Base-by-base conservation (phyloP, 495 filamentous ascomycete species). In the Penicillium pancosmium region DNA sequence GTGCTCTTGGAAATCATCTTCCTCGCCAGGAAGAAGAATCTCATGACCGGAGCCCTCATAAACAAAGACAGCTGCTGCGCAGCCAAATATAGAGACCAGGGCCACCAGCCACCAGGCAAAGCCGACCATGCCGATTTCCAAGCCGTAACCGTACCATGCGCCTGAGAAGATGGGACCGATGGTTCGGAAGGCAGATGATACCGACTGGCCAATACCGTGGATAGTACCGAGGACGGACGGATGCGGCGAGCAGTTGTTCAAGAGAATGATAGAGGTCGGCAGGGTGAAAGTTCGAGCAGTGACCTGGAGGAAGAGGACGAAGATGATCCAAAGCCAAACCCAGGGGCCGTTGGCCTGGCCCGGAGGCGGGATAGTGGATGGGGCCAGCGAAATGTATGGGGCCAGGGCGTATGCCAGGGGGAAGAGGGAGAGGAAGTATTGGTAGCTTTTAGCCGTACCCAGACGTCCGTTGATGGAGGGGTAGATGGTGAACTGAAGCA, bases 181-280 rank as follows among this genome's bases (percentile, higher is more conserved):
- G 4, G 91, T 91, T 40, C 91, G 80, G 46, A 87, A 86, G 25
- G 85, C 82, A 36, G 82, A 86, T 36, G 82, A 87, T 9, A 88
- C 88, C 60, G 82, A 90, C 73, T 92, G 88, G 10, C 85, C 91
- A 19, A 93, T 81, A 5, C 91, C 91, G 72, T 96, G 91, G 34
- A 94, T 82, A 2, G 90, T 92, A 1, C 90, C 89, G 10, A 96
- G 79, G 6, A 93, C 90, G 27, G 82, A 86, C 0, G 91, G 91
- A 64, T 93, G 90, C 2, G 91, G 90, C 47, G 85, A 88, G 73
- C 87, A 89, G 68, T 96, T 94, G 63, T 93, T 94, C 33, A 93
- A 79, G 7, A 96, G 75, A 55, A 96, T 93, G 3, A 87, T 86
- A 19, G 87, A 85, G 13, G 84, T 86, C 0, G 91, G 91, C 0